Percentiles rank a stretch among this genome's conserved stretches.
Evolutionary conservation across 768 basidiomycete species (phyloP).

Genomic region (Tephrocybe sp.): DNA sequence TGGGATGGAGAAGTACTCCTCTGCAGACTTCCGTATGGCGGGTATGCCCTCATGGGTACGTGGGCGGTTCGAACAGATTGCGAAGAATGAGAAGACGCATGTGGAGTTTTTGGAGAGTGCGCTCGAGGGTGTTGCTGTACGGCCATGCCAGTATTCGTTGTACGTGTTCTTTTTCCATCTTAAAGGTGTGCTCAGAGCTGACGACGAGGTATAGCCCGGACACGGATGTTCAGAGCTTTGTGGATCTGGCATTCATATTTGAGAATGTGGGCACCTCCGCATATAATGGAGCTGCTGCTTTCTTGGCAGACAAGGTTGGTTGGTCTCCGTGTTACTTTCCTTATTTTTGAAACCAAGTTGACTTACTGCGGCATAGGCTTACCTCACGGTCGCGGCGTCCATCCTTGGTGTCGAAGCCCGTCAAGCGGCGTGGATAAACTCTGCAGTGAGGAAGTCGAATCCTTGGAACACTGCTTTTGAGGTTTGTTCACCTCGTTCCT

Average conservation of each 20-base stretch:
- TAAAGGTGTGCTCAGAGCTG: not conserved
- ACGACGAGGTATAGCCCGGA: constrained; percentile 33
- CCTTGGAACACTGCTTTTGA: constrained; percentile 65
- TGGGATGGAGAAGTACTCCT: constrained; percentile 40
- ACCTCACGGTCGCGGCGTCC: constrained; percentile 53
- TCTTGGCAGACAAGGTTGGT: constrained; percentile 40
- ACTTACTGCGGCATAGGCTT: constrained; percentile 28
- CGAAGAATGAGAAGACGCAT: constrained; percentile 47
- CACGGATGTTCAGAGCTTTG: constrained; percentile 46
- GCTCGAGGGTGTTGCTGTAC: constrained; percentile 36
- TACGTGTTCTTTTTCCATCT: constrained; percentile 25
- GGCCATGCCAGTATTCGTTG: constrained; percentile 66
- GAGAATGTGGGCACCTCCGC: constrained; percentile 59
- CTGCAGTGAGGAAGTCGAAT: constrained; percentile 43
- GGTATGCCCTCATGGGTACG: constrained; percentile 47
- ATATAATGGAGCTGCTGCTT: constrained; percentile 56
- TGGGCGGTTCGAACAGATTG: constrained; percentile 48
- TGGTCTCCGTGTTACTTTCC: not conserved
- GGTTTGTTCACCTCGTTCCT: constrained; percentile 25
- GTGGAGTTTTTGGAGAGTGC: constrained; percentile 51
- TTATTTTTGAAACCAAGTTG: not conserved
- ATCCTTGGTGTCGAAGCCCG: constrained; percentile 64
- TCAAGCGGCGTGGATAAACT: constrained; percentile 63
- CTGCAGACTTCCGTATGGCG: constrained; percentile 42
- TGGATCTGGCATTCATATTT: constrained; percentile 47